Conservation (phyloP, 805 yeast genomes). For the Limtongia smithiae region DNA sequence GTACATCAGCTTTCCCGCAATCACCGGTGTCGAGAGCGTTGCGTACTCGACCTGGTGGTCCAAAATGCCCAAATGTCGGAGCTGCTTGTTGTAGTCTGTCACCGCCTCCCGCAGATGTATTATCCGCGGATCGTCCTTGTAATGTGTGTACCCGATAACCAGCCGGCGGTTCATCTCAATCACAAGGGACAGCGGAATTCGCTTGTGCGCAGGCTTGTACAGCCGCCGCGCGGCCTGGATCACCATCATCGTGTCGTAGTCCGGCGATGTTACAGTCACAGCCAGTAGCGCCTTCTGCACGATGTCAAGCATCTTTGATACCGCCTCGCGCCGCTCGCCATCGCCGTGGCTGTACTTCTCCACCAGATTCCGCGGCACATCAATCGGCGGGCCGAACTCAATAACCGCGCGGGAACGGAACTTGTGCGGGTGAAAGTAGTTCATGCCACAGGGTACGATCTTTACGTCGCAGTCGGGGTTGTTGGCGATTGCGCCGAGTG, state of each 20-base stretch:
- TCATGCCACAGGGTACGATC: conserved; percentile 96
- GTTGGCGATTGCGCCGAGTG: conserved; percentile 83
- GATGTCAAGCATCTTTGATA: conserved; percentile 63
- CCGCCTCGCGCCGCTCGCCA: conserved; percentile 67
- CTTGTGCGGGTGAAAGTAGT: conserved; percentile 92
- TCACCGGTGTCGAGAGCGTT: conserved; percentile 46
- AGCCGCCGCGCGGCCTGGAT: conserved; percentile 89
- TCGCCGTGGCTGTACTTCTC: conserved; percentile 59
- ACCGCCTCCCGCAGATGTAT: conserved; percentile 60
- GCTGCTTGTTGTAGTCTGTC: conserved; percentile 60
- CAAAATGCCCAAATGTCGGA: conserved; percentile 59
- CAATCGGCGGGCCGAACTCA: conserved; percentile 88
- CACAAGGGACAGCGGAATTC: conserved; percentile 73
- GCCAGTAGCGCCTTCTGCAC: conserved; percentile 72
- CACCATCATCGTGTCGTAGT: conserved; percentile 82
- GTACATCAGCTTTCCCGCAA: conserved; percentile 47
- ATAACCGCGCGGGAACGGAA: conserved; percentile 93
- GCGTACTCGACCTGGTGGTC: conserved; percentile 72
- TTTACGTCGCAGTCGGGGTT: conserved; percentile 73
- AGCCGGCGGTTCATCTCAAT: conserved; percentile 89
- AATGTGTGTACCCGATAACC: conserved; percentile 74
- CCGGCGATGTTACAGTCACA: conserved; percentile 85
- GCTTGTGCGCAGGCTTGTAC: conserved; percentile 68
- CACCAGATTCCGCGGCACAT: conserved; percentile 58
- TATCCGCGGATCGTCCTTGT: conserved; percentile 65